Conservation (phyloP, 2,329 filamentous ascomycete genomes). For the Diaporthe humulicola region DNA sequence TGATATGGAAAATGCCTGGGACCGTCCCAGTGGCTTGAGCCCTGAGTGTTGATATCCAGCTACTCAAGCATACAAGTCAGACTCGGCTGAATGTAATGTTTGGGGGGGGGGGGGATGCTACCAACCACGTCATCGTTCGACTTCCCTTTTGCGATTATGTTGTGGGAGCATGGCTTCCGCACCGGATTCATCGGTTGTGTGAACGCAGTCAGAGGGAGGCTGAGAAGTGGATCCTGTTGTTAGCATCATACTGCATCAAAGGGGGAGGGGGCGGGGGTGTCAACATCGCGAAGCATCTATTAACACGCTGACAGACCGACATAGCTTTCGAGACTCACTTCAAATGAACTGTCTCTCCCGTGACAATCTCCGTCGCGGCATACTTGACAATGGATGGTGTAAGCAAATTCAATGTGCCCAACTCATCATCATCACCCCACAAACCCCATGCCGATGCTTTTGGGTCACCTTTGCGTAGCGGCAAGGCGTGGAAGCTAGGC, state of each 20-base stretch:
- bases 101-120: too few species aligned
- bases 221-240: not conserved
- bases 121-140: not conserved
- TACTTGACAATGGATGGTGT: slow-evolving; percentile 40
- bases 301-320: too few species aligned
- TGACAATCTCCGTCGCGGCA: slow-evolving; percentile 33
- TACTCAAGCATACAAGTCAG: not conserved
- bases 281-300: not conserved
- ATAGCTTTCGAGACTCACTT: not conserved
- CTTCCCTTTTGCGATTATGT: not conserved
- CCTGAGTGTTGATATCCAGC: slow-evolving; percentile 58
- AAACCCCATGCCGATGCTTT: slow-evolving; percentile 20
- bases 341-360: not conserved
- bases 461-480: not conserved
- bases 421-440: slow-evolving; percentile 21
- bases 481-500: not conserved
- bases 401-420: slow-evolving; percentile 43
- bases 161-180: not conserved
- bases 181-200: not conserved
- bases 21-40: slow-evolving; percentile 62
- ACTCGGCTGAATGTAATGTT: too few species aligned
- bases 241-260: not conserved
- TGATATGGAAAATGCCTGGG: slow-evolving; percentile 54
- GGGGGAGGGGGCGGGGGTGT: not conserved
- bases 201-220: slow-evolving; percentile 36